Evolutionary conservation across 139 green algal genomes (phyloP), one percentile per base, ranked within the genome.

Genomic region (Chlorella sorokiniana): DNA sequence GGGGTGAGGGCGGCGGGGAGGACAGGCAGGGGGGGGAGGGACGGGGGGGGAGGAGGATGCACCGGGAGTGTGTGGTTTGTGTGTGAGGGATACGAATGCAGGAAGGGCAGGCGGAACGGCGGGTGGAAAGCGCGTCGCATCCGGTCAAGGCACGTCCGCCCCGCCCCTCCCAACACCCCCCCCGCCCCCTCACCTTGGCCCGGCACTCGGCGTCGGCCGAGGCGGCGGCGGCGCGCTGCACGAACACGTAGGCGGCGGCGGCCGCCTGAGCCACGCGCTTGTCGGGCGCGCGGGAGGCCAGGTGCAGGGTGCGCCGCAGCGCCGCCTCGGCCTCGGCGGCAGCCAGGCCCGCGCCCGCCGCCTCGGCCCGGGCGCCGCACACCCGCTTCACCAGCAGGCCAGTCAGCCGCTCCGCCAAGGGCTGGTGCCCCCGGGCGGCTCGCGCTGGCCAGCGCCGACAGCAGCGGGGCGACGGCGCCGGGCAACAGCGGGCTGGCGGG

Each of bases 401-500:
- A 0, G 76, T 27, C 33, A 96, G 77, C 2, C 93, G 85, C n/a
- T 92, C 74, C 20, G 88, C 83, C 52, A 95, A 67, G 14, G 81
- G 81, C 9, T 79, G 70, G 40, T 88, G 75, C 0, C 59, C 65
- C 33, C 23, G 77, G 23, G 56, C 78, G 73, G 44, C 79, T 87
- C 29, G 85, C 85, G 0, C 51, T 48, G 9, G 62, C 82, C 33
- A 92, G 71, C 1, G 90, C 84, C 4, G 76, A 69, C 77, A 94
- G 63, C 80, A 96, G 85, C 29, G 90, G 85, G n/a, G 82, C 74
- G 41, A 91, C 76, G 1, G 78, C 74, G 9, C 38, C 5, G 35
- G 87, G 79, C 62, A 95, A 83, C 61, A 94, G 83, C 3, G 86
- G 85, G 81, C 82, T 91, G 52, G 40, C 78, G n/a, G 91, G 83